Base-by-base conservation (phyloP, 2,329 filamentous ascomycete genomes). In the Colletotrichum destructivum region DNA sequence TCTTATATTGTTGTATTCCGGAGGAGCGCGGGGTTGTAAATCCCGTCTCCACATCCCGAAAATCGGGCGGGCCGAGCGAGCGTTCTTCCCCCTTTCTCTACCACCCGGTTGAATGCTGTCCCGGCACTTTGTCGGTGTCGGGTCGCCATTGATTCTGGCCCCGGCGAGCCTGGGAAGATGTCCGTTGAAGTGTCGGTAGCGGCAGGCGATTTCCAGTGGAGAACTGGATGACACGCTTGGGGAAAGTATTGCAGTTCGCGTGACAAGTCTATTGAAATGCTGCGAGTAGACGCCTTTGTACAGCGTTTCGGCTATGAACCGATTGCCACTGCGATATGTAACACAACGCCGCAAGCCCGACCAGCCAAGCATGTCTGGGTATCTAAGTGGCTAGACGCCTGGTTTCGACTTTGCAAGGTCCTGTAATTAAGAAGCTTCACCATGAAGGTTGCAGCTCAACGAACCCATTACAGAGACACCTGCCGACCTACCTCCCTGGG, bases 11-110 rank as follows among this genome's bases (percentile, higher is more conserved):
- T 49, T 23, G 49, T 59, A 21, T 54, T 16, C 49, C 54, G 66
- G 59, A 68, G 65, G 55, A 42, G 56, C 46, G 69, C 69, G 69
- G 68, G 68, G 68, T 70, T 64, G 59, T 35, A 64, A 72, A 66
- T 69, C 65, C 69, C 65, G 69, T 69, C 65, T 69, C 65, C 69
- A 64, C 59, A 55, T 59, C 59, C 69, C 69, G 69, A 72, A 63
- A 72, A 64, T 64, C 69, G 65, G 69, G 47, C 54, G 60, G 69
- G 65, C 60, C 66, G 69, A 71, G 38, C 51, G 51, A 56, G 56
- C 57, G 23, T 51, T 44, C 51, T 54, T 52, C 21, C 52, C 69
- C 64, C 69, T 52, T n/a, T 23, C 18, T 21, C 31, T 16, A 16
- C 47, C 15, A 16, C 47, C 69, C 65, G 69, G 69, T 60, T 69